Evolutionary conservation across 257 asterid species (phyloP), one percentile per base, ranked within the genome.

Genomic region (Phtheirospermum japonicum): DNA sequence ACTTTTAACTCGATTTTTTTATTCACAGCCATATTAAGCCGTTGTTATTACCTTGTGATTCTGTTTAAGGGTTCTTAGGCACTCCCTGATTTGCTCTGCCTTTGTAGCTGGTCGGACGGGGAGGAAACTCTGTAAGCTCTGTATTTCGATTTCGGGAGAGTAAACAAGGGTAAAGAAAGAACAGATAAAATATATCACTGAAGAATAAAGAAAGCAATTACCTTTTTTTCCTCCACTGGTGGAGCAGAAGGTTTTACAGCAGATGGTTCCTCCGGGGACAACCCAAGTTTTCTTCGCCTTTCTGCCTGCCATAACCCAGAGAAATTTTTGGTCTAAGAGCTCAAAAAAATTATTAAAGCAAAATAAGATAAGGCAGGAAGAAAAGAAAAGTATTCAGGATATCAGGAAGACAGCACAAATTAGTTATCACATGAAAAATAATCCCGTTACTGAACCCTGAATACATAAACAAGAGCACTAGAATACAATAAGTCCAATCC

Each of bases 271-370:
- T 87, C 95, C 16, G 88, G 76, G 42, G 96, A 87, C 77, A 93
- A 82, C 61, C 99, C 97, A 64, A 93, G 96, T 78, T 82, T 93
- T 69, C 95, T 79, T 58, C 99, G 87, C 74, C 97, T 93, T 81
- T 93, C 99, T 26, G 97, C 99, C 99, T 93, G 83, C 68, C 48
- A 82, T 50, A 50, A 63, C 34, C 32, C 34, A 40, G 32, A 59
- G n/a, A 64, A 72, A 31, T 6, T 39, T 65, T 73, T 66, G 55
- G 34, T 36, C 20, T 45, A 58, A 70, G 69, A 59, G 61, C 34
- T 64, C 39, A 16, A 68, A 37, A 52, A 65, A 57, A 30, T 11
- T 50, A 49, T 57, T 46, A 9, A 34, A 58, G 19, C 39, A 6
- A 33, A 58, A 62, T 43, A 45, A 23, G 16, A 12, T 18, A 30